These are phyloP conservation scores for Mucor saturninus DNA, from an alignment of 371 early-diverging fungal genomes.

Conservation along the genomic window DNA sequence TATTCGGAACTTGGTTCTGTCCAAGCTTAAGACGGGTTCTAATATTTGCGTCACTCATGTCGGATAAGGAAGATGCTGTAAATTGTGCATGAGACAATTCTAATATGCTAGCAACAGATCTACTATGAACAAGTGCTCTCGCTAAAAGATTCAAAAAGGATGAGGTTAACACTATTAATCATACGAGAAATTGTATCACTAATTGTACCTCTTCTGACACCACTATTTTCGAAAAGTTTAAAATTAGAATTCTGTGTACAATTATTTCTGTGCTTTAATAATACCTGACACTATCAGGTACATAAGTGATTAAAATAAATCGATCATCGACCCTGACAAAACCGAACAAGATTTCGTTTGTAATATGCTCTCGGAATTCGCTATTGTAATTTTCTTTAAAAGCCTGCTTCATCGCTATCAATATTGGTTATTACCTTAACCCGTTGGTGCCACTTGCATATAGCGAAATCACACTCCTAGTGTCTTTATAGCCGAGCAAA, in stretches of 20 bases:
- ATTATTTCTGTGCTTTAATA: neutral
- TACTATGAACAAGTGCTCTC: constrained; percentile 73
- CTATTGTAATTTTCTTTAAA: constrained; percentile 19
- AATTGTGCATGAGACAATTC: constrained; percentile 59
- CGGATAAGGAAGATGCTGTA: constrained; percentile 50
- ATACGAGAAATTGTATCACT: neutral
- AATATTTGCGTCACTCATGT: constrained; percentile 46
- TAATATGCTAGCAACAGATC: constrained; percentile 63
- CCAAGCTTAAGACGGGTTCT: constrained; percentile 43
- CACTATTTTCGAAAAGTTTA: constrained; percentile 43
- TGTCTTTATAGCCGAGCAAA: constrained; percentile 71
- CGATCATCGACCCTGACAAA: constrained; percentile 67
- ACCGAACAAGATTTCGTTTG: constrained; percentile 71
- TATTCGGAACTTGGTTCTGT: constrained; percentile 44
- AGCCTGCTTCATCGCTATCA: neutral
- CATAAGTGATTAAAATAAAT: constrained; percentile 67
- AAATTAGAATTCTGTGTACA: neutral
- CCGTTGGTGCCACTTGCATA: constrained; percentile 67
- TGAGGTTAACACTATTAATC: neutral
- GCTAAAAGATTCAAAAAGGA: constrained; percentile 38
- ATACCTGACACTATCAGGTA: constrained; percentile 74
- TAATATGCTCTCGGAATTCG: constrained; percentile 62
- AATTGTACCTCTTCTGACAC: constrained; percentile 61
- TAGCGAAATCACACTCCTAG: constrained; percentile 69
- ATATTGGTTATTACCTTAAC: constrained; percentile 32